A percentile compares a stretch with the other conserved stretches of the same genome.
These are phyloP conservation scores for Manihot esculenta DNA, from an alignment of 441 rosid genomes.

Conservation along the genomic window DNA sequence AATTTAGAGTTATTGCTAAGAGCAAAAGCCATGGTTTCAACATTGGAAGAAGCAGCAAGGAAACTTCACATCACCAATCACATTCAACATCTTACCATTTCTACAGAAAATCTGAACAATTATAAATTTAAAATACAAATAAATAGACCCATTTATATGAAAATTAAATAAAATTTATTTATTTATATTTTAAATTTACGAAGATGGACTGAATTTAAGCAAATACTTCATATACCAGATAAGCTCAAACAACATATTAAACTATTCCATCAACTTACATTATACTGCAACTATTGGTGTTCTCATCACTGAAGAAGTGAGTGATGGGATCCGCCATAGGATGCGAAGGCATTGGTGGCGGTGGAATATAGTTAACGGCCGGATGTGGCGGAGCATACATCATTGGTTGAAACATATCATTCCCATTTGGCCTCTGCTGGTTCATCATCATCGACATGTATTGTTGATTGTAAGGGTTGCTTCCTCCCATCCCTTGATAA, in stretches of 20 bases:
- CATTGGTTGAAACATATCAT: slow-evolving; percentile 80
- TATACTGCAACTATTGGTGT: slow-evolving; percentile 73
- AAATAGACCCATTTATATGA: too few relatives aligned
- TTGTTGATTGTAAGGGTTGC: slow-evolving; percentile 58
- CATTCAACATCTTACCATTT: too few relatives aligned
- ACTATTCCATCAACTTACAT: slow-evolving; percentile 53
- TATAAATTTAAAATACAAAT: too few relatives aligned
- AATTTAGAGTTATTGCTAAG: too few relatives aligned
- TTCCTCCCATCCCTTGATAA: slow-evolving; percentile 38
- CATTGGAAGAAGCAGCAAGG: too few relatives aligned
- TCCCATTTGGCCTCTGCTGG: slow-evolving; percentile 61
- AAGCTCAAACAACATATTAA: slow-evolving; percentile 3
- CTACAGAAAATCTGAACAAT: too few relatives aligned
- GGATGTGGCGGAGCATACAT: slow-evolving; percentile 75
- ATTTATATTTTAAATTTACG: too few relatives aligned
- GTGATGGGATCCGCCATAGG: slow-evolving; percentile 52
- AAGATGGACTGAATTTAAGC: too few relatives aligned
- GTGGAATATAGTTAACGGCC: slow-evolving; percentile 52
- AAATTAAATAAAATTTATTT: too few relatives aligned
- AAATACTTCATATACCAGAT: background rate
- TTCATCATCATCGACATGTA: slow-evolving; percentile 94
- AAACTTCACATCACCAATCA: too few relatives aligned
- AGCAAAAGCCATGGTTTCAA: too few relatives aligned
- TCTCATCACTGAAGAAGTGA: slow-evolving; percentile 86
- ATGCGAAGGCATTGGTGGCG: slow-evolving; percentile 49